phyloP scores from a whole-genome alignment of 2,329 filamentous ascomycete species.

The Didymella segeticola region DNA sequence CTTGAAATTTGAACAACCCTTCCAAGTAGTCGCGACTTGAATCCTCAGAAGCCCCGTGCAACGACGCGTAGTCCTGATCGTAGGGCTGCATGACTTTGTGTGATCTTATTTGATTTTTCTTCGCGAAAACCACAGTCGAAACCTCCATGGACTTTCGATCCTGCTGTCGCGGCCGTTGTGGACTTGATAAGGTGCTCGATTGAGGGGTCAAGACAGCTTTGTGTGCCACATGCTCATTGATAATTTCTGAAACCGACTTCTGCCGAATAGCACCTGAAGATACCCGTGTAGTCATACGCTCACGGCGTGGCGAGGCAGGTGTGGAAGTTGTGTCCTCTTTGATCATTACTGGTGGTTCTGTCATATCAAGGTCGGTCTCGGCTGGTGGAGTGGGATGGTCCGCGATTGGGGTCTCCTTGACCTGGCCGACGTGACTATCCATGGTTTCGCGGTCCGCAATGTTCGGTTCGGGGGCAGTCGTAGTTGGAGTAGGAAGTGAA shows the following conservation, averaged over 20 bases:
- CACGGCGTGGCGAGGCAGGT: slow-evolving; percentile 40
- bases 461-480: slow-evolving; percentile 42
- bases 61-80: slow-evolving; percentile 50
- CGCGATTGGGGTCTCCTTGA: slow-evolving; percentile 19
- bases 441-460: slow-evolving; percentile 30
- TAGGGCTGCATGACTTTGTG: slow-evolving; percentile 42
- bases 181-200: slow-evolving; percentile 40
- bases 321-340: slow-evolving; percentile 23
- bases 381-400: slow-evolving; percentile 47
- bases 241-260: slow-evolving; percentile 76
- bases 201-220: slow-evolving; percentile 52
- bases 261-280: slow-evolving; percentile 73
- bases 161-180: slow-evolving; percentile 29
- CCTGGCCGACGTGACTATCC: slow-evolving; percentile 21
- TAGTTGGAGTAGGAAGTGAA: slow-evolving; percentile 47
- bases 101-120: slow-evolving; percentile 54
- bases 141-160: slow-evolving; percentile 64
- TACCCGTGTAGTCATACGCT: slow-evolving; percentile 72
- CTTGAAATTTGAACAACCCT: slow-evolving; percentile 64
- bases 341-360: slow-evolving; percentile 29
- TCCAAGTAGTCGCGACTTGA: slow-evolving; percentile 65
- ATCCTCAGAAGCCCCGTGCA: slow-evolving; percentile 57
- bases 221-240: slow-evolving; percentile 63
- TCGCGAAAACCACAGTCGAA: slow-evolving; percentile 80
- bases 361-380: slow-evolving; percentile 45